Percentiles rank a stretch among this genome's conserved stretches.
Evolutionary conservation across 2,329 filamentous ascomycete genomes (phyloP).

Genomic region (Cladosporium oxysporum): DNA sequence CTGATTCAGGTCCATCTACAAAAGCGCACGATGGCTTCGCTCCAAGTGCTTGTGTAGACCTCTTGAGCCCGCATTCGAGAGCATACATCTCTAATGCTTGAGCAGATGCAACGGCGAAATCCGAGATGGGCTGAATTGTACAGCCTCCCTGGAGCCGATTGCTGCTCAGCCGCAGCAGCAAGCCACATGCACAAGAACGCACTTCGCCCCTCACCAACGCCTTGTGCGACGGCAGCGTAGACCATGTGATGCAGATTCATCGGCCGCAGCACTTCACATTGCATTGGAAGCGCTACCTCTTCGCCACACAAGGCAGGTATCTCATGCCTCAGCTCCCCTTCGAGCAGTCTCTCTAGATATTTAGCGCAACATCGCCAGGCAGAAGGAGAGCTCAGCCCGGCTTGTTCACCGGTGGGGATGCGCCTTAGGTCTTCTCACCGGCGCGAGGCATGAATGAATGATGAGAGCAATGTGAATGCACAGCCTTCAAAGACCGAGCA

Average conservation of each 20-base stretch:
- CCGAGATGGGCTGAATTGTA: neutral
- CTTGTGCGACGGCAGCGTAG: neutral
- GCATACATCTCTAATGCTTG: neutral
- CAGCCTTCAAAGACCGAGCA: slow-evolving; percentile 9
- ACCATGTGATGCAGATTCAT: neutral
- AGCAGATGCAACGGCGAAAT: neutral
- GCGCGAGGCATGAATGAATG: slow-evolving; percentile 5
- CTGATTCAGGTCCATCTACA: neutral
- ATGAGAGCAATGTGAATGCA: neutral
- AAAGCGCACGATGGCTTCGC: neutral
- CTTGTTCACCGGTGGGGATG: slow-evolving; percentile 15
- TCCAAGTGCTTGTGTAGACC: neutral
- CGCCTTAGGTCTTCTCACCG: slow-evolving; percentile 14
- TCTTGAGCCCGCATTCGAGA: neutral
- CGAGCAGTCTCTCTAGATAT: slow-evolving; percentile 6
- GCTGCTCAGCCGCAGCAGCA: slow-evolving; percentile 12
- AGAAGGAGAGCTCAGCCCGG: slow-evolving; percentile 5
- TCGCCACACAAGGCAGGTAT: slow-evolving; percentile 7
- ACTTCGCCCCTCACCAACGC: neutral
- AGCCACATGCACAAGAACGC: slow-evolving; percentile 2
- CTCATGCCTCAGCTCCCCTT: slow-evolving; percentile 16
- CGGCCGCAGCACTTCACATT: neutral
- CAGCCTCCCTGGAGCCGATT: neutral
- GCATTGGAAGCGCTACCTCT: slow-evolving; percentile 3
- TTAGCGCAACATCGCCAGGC: slow-evolving; percentile 14